Percentiles rank a stretch among this genome's conserved stretches.
These are phyloP conservation scores for Talaromyces sp. DNA, from an alignment of 2,329 filamentous ascomycete species.

Conservation along the genomic window DNA sequence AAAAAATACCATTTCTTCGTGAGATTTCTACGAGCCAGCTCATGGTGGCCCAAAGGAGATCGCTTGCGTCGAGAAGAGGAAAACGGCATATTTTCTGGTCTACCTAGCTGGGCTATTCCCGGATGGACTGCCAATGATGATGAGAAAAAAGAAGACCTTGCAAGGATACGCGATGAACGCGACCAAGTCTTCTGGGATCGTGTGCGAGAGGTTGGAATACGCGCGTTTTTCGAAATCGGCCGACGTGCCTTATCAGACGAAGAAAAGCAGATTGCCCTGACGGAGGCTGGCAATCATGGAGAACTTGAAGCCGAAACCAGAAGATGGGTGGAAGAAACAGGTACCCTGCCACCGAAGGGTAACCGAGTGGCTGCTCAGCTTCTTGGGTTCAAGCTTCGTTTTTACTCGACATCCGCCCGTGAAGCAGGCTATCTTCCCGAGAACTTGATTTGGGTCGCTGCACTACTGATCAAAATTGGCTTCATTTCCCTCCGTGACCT, in stretches of 20 bases:
- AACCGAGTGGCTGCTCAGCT: constrained; percentile 92
- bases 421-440: constrained; percentile 76
- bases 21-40: constrained; percentile 84
- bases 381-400: constrained; percentile 93
- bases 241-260: constrained; percentile 63
- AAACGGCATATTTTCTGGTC: constrained; percentile 50
- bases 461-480: constrained; percentile 91
- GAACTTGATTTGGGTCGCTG: constrained; percentile 87
- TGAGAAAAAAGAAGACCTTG: constrained; percentile 62
- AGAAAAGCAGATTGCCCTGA: constrained; percentile 50
- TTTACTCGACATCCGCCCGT: constrained; percentile 79
- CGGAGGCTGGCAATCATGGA: constrained; percentile 35
- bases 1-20: constrained; percentile 93
- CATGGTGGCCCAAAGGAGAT: constrained; percentile 85
- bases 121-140: constrained; percentile 64
- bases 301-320: constrained; percentile 57
- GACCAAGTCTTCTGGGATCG: constrained; percentile 78
- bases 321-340: constrained; percentile 77
- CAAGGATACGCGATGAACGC: constrained; percentile 58
- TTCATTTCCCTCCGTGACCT: constrained; percentile 91
- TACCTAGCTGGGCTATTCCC: constrained; percentile 85
- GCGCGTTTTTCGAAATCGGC: constrained; percentile 87
- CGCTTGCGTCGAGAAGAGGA: constrained; percentile 41
- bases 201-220: constrained; percentile 70
- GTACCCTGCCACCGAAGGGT: constrained; percentile 76